Conservation (phyloP, 495 filamentous ascomycete genomes). For the Hypoxylon crocopeplum region DNA sequence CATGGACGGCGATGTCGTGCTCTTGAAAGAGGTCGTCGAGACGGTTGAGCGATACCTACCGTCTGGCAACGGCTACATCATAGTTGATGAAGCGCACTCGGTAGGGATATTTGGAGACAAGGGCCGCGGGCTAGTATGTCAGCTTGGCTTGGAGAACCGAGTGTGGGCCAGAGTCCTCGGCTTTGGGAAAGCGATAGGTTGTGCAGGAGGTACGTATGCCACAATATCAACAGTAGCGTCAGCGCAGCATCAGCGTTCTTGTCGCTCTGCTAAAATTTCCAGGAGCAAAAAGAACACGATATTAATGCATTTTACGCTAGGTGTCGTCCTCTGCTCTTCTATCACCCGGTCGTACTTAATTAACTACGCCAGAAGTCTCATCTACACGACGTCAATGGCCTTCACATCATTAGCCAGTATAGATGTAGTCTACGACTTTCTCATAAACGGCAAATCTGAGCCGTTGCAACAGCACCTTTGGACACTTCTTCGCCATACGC, state of each 20-base stretch:
- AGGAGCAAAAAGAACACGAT: not conserved
- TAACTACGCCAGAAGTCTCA: conserved; percentile 67
- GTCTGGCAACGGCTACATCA: conserved; percentile 65
- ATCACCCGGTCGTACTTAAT: conserved; percentile 62
- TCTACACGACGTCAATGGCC: conserved; percentile 66
- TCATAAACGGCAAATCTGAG: conserved; percentile 53
- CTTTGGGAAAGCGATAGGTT: conserved; percentile 78
- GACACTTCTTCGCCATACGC: conserved; percentile 39
- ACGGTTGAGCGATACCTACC: conserved; percentile 64
- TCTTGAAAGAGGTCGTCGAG: conserved; percentile 64
- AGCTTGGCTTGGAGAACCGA: conserved; percentile 67
- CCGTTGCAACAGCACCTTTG: conserved; percentile 36
- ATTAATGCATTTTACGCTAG: conserved; percentile 35
- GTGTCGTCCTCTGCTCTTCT: conserved; percentile 55
- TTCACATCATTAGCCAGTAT: conserved; percentile 62
- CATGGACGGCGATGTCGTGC: conserved; percentile 82
- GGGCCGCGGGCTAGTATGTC: conserved; percentile 72
- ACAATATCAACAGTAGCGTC: not conserved
- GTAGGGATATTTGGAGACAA: conserved; percentile 69
- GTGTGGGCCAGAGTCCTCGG: conserved; percentile 76
- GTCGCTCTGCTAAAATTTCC: not conserved
- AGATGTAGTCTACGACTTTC: conserved; percentile 54
- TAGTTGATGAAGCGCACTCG: conserved; percentile 83
- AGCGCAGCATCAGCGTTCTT: not conserved
- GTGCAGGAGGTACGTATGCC: conserved; percentile 69